Base-by-base conservation (phyloP, 1,139 yeast genomes). In the Dujonia santamariae region DNA sequence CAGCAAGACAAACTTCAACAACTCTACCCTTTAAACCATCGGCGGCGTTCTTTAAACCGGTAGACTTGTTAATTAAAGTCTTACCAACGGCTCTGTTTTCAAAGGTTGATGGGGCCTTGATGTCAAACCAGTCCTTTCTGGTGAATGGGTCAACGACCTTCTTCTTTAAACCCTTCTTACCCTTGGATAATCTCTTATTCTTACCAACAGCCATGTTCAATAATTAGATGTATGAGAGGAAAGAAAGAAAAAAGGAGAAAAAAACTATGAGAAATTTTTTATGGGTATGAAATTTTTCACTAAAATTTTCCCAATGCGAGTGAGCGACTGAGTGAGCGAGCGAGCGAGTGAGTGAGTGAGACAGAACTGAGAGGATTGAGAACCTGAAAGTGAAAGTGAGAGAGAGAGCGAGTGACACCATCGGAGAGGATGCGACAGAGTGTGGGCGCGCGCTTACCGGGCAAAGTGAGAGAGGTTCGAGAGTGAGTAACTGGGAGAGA, bases 11-110 rank as follows among this genome's bases (percentile, higher is more conserved):
- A 37, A 68, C 72, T 59, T 69, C 75, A 47, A 69, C 63, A 44
- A 69, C 72, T 61, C 75, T 70, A 42, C 75, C 75, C 61, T 68
- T 69, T 51, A 69, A 66, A 34, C 74, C 75, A 54, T 69, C 75
- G 47, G 73, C 72, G 46, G 75, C 75, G 47, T 66, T 68, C 59
- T 68, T 68, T 51, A 68, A 66, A 61, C 75, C 75, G 48, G 74
- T 68, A 40, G 74, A 67, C 56, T 64, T 68, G 66, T 68, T 68
- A 57, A 68, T 67, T 52, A 68, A 64, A 47, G 75, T 68, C 60
- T 68, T 68, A 61, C 75, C 75, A 52, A 67, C 75, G 48, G 65
- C 61, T 61, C 72, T 67, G 65, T 67, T 63, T 59, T 67, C 74
- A 44, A 68, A 68, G 44, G 75, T 68, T 45, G 75, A 61, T 46